Base-by-base conservation (phyloP, 108 stramenopile genomes). In the Discostella pseudostelligera region DNA sequence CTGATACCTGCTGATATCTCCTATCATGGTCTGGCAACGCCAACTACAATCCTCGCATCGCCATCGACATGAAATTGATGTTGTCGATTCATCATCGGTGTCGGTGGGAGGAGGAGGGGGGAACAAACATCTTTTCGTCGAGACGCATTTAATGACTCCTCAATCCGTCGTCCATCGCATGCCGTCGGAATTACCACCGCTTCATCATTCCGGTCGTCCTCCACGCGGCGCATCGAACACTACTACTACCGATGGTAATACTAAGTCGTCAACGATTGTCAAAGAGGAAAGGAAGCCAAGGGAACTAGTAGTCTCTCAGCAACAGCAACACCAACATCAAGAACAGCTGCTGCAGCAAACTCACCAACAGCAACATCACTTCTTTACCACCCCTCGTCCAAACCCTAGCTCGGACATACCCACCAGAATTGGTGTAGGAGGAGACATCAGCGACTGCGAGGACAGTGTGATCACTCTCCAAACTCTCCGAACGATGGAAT, bases 101-200 rank as follows among this genome's bases (percentile, higher is more conserved):
- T 5, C 5, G 5, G 32, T 32, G 5, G 32, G 32, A 4, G 32
- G 3, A 5, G 32, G 32, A 32, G 32, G 3, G 42, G 42, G 42
- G 42, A 11, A 43, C 42, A 43, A 43, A n/a, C 42, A n/a, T 16
- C 42, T 43, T 16, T 43, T n/a, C 42, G n/a, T 43, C n/a, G 42
- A 43, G 42, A 43, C 42, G n/a, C 42, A 43, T 43, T 16, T 43
- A 43, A 43, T 16, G n/a, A 43, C 42, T 43, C 42, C 42, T 43
- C 42, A 43, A 32, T 32, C 32, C 32, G 32, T 32, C 32, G 5
- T 4, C 5, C 32, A 3, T 32, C 32, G 32, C 32, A 32, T 32
- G 32, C 32, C 32, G 5, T 43, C n/a, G 42, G 42, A 12, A 43
- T 43, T 43, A 8, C 42, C 42, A n/a, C 42, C 42, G n/a, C 42